Evolutionary conservation across 345 rosid genomes (phyloP).

Genomic region (Linum lewisii): DNA sequence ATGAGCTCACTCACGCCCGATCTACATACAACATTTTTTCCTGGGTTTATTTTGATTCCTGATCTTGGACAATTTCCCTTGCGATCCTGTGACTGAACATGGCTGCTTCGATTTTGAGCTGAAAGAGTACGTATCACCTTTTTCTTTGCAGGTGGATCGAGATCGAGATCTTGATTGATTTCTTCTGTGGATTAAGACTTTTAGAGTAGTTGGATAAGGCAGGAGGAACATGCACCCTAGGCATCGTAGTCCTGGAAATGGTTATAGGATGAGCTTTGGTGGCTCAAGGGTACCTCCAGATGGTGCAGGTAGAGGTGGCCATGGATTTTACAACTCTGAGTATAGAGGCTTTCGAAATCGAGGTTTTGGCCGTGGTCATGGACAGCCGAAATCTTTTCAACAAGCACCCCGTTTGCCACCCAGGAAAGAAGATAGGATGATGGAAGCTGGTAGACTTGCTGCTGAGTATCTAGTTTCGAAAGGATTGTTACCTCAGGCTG

Average conservation of each 20-base stretch:
- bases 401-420: slow-evolving; percentile 40
- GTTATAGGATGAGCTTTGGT: slow-evolving; percentile 60
- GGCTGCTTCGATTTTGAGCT: not conserved
- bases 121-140: not conserved
- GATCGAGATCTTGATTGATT: slow-evolving; percentile 1
- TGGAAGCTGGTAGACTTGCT: slow-evolving; percentile 95
- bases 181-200: not conserved
- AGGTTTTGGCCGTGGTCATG: slow-evolving; percentile 69
- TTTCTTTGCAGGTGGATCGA: not conserved
- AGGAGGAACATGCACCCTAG: slow-evolving; percentile 62
- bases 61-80: not conserved
- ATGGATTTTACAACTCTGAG: slow-evolving; percentile 64
- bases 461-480: slow-evolving; percentile 85
- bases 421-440: slow-evolving; percentile 52
- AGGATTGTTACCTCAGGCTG: slow-evolving; percentile 51
- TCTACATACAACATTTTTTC: not conserved
- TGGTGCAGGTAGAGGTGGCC: slow-evolving; percentile 54
- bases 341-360: slow-evolving; percentile 56
- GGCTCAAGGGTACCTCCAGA: slow-evolving; percentile 52
- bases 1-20: not conserved
- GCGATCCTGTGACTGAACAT: not conserved
- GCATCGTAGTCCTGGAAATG: slow-evolving; percentile 86
- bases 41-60: not conserved
- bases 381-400: slow-evolving; percentile 49
- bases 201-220: not conserved